These are phyloP conservation scores for Penicillium canariense DNA, from an alignment of 495 filamentous ascomycete genomes.

Conservation along the genomic window DNA sequence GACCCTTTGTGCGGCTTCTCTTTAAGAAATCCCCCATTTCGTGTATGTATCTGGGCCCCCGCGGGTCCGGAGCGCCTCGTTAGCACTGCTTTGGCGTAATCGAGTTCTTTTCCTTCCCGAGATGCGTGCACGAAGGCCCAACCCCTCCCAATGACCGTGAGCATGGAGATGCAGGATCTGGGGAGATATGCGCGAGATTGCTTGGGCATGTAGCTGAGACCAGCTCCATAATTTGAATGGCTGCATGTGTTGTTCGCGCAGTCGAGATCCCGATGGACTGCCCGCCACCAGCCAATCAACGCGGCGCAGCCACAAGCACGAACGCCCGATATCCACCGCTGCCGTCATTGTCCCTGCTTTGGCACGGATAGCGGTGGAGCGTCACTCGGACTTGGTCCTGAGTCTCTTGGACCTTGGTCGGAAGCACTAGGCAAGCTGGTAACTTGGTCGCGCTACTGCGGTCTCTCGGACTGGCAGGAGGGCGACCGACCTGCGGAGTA, in stretches of 20 bases:
- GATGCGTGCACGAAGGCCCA: too few relatives aligned
- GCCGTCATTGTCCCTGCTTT: constrained; percentile 20
- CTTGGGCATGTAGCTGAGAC: background rate
- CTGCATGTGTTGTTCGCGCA: background rate
- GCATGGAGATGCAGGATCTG: background rate
- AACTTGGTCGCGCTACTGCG: background rate
- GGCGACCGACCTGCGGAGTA: background rate
- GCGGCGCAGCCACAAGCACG: background rate
- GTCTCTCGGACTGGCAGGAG: too few relatives aligned
- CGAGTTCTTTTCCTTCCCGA: background rate
- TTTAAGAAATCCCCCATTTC: background rate
- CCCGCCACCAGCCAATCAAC: constrained; percentile 5
- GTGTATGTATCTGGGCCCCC: constrained; percentile 14
- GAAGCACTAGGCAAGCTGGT: background rate
- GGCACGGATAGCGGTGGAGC: constrained; percentile 7
- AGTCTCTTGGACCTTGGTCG: background rate
- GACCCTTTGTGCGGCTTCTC: too few relatives aligned
- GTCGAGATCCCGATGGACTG: constrained; percentile 12
- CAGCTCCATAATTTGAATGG: background rate
- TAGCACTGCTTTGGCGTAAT: constrained; percentile 20
- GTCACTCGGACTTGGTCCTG: constrained; percentile 6
- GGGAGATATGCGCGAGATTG: background rate
- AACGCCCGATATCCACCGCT: constrained; percentile 11
- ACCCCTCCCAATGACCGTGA: too few relatives aligned
- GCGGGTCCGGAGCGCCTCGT: constrained; percentile 7